phyloP scores from a whole-genome alignment of 2,329 filamentous ascomycete species.

The Diaporthe helianthi region DNA sequence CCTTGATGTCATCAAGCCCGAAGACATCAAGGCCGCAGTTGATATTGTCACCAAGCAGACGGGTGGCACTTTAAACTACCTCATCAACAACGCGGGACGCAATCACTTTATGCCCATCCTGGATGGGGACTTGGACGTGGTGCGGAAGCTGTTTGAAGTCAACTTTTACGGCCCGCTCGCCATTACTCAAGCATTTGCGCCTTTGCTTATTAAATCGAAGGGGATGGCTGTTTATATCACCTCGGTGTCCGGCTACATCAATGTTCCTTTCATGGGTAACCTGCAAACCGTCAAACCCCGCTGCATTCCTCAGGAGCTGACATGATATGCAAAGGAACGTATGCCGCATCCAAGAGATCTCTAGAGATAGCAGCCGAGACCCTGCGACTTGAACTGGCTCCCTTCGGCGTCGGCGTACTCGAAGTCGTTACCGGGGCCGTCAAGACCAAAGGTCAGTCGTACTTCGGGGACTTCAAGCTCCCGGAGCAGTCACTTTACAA shows the following conservation, averaged over 20 bases:
- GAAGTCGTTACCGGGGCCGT: slow-evolving; percentile 40
- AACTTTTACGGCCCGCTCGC: slow-evolving; percentile 43
- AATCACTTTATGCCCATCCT: slow-evolving; percentile 41
- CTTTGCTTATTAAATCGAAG: slow-evolving; percentile 41
- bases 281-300: neutral
- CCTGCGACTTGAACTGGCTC: slow-evolving; percentile 40
- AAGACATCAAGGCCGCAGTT: slow-evolving; percentile 37
- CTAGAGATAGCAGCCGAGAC: slow-evolving; percentile 40
- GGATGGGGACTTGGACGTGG: slow-evolving; percentile 37
- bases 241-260: slow-evolving; percentile 39
- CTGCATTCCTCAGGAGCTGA: neutral
- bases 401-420: slow-evolving; percentile 41
- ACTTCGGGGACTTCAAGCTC: slow-evolving; percentile 40
- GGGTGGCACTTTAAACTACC: slow-evolving; percentile 38
- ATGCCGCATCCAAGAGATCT: slow-evolving; percentile 41
- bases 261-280: slow-evolving; percentile 40
- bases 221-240: slow-evolving; percentile 41
- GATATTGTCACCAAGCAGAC: slow-evolving; percentile 37
- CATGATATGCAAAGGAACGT: slow-evolving; percentile 35
- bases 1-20: slow-evolving; percentile 39
- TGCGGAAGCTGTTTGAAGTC: slow-evolving; percentile 41
- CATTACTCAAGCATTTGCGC: slow-evolving; percentile 40
- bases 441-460: slow-evolving; percentile 36
- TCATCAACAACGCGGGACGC: slow-evolving; percentile 41
- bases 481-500: slow-evolving; percentile 39